Base-by-base conservation (phyloP, 2,329 filamentous ascomycete species). In the Cladosporium sphaerospermum region DNA sequence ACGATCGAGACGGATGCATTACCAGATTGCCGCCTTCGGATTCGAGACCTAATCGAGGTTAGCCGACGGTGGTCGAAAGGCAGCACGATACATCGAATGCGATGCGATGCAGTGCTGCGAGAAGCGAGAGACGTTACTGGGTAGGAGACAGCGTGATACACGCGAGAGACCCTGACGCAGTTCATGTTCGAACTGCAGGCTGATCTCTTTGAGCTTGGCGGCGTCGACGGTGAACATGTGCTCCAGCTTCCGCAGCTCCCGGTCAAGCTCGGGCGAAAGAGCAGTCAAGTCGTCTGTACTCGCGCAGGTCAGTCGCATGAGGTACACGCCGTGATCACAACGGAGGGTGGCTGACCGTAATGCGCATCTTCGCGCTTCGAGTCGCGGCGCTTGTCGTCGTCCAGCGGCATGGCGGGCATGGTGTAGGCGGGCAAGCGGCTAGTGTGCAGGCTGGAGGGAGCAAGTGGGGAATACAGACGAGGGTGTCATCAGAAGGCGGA, bases 11-110 rank as follows among this genome's bases (percentile, higher is more conserved):
- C 44, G 40, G n/a, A 39, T 45, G 45, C 39, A 78, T 88, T 72
- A 95, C 89, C 71, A 96, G 96, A 68, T 86, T 93, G 55, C 89
- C 89, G 56, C 90, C 90, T 71, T 93, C 84, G 51, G 89, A 84
- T 53, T 78, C 86, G 47, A 96, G 77, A 63, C 90, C 89, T 89
- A 56, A 28, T 5, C 4, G 5, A 7, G 23, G 23, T 28, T 28
- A 28, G 23, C 23, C 23, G 43, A 54, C 5, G 5, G 6, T 28
- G 23, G 23, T 28, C 23, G 7, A 28, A 28, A 7, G 23, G 23
- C 7, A n/a, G 42, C 42, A 23, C 3, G 36, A 39, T n/a, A 11
- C n/a, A 39, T 36, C 9, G 32, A 36, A 45, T 53, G 8, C 8
- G 36, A 4, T 3, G 8, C 16, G 31, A 19, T 4, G 23, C 41